Evolutionary conservation across 352 stramenopile genomes (phyloP).

Genomic region (Pythium angustatum): DNA sequence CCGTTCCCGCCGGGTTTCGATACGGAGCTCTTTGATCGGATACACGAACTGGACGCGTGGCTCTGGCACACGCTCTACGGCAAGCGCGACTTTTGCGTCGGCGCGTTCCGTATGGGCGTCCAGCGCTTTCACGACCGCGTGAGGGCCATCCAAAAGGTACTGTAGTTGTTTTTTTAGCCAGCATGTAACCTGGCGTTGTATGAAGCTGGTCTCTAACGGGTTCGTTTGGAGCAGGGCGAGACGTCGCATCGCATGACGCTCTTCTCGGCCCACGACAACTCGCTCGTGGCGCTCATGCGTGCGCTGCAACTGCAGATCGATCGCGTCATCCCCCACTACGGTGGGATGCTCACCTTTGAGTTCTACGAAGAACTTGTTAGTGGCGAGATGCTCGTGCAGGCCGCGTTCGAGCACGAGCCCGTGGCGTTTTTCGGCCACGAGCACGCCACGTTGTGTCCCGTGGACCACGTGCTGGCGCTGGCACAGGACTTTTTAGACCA

Average conservation of each 20-base stretch:
- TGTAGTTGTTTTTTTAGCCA: too few species aligned
- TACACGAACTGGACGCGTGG: conserved; percentile 70
- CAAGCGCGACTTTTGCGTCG: conserved; percentile 62
- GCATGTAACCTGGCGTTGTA: too few species aligned
- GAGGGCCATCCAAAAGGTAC: conserved; percentile 42
- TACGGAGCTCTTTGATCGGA: conserved; percentile 57
- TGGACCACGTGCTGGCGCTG: conserved; percentile 53
- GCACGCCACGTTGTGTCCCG: conserved; percentile 50
- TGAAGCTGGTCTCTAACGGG: not conserved
- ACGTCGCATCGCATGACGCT: conserved; percentile 58
- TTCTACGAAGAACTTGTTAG: conserved; percentile 49
- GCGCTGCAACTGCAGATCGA: conserved; percentile 62
- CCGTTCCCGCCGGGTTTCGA: conserved; percentile 55
- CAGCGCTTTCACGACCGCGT: conserved; percentile 57
- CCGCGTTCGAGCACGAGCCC: conserved; percentile 53
- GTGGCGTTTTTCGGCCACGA: conserved; percentile 46
- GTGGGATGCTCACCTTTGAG: conserved; percentile 77
- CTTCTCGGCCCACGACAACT: conserved; percentile 83
- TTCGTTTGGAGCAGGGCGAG: conserved; percentile 15
- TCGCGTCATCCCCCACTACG: conserved; percentile 61
- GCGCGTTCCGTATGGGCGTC: conserved; percentile 61
- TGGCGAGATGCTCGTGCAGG: conserved; percentile 46
- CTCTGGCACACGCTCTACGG: conserved; percentile 77
- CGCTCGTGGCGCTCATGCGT: conserved; percentile 65
- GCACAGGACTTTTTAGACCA: conserved; percentile 50